These are phyloP conservation scores for Linnemannia exigua DNA, from an alignment of 192 early-diverging fungal genomes.

Conservation along the genomic window DNA sequence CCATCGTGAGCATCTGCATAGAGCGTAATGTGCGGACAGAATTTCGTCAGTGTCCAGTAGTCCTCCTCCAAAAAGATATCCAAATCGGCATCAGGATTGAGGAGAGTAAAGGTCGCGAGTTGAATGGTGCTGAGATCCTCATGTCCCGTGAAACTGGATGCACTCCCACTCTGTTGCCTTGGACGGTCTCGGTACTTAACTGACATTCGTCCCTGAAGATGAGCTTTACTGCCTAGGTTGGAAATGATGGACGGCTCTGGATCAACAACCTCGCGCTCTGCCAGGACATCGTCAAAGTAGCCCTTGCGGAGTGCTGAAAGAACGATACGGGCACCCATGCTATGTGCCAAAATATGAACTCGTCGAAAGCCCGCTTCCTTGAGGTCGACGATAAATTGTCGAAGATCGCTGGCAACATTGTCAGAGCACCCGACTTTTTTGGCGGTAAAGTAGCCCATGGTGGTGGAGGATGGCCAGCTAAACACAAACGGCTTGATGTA, in stretches of 20 bases:
- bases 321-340: constrained; percentile 57
- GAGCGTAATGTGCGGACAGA: constrained; percentile 54
- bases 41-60: constrained; percentile 47
- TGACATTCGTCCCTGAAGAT: not conserved
- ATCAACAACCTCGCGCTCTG: constrained; percentile 35
- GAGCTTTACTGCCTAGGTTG: constrained; percentile 8
- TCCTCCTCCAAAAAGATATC: constrained; percentile 47
- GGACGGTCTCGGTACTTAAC: constrained; percentile 28
- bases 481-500: constrained; percentile 62
- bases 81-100: constrained; percentile 55
- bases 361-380: constrained; percentile 47
- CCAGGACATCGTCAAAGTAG: constrained; percentile 30
- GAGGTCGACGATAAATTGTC: constrained; percentile 49
- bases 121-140: constrained; percentile 25
- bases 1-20: constrained; percentile 57
- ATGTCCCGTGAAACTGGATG: constrained; percentile 10
- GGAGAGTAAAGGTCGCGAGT: constrained; percentile 46
- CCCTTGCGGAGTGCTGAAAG: constrained; percentile 48
- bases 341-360: constrained; percentile 56
- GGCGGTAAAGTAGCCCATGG: too few species aligned
- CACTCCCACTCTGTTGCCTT: not conserved
- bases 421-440: constrained; percentile 42
- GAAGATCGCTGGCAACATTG: constrained; percentile 45
- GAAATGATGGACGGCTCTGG: constrained; percentile 13
- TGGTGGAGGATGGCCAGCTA: constrained; percentile 50